Conservation (phyloP, 1,284 basidiomycete species). For the Mrakiaceae sp. region DNA sequence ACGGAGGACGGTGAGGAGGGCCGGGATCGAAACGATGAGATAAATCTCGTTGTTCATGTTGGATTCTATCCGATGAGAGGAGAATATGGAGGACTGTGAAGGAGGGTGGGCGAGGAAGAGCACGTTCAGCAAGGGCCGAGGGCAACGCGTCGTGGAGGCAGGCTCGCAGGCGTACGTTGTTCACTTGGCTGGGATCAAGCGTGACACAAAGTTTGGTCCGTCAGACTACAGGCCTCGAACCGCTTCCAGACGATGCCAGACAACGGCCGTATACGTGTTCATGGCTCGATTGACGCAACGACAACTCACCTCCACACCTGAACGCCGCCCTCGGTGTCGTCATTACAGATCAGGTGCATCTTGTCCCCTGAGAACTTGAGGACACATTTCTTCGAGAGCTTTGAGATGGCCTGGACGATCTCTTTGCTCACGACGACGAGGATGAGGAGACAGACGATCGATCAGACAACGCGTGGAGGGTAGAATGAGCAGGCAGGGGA, state of each 20-base stretch:
- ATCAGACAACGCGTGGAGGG: neutral
- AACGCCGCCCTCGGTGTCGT: slow-evolving; percentile 68
- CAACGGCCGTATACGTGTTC: too few species aligned
- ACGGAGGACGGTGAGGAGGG: slow-evolving; percentile 58
- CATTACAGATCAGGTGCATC: slow-evolving; percentile 72
- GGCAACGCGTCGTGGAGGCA: too few species aligned
- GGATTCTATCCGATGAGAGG: slow-evolving; percentile 73
- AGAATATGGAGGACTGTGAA: slow-evolving; percentile 61
- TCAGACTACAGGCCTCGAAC: too few species aligned
- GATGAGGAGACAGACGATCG: neutral
- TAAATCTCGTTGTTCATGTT: slow-evolving; percentile 68
- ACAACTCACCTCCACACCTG: slow-evolving; percentile 80
- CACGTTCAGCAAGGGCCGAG: neutral
- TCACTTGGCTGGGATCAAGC: slow-evolving; percentile 29
- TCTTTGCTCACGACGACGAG: slow-evolving; percentile 35
- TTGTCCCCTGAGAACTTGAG: slow-evolving; percentile 63
- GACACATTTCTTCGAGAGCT: slow-evolving; percentile 68
- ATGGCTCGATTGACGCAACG: neutral
- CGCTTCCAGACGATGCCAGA: too few species aligned
- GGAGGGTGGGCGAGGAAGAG: slow-evolving; percentile 32
- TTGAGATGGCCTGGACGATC: slow-evolving; percentile 64
- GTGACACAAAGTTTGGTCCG: too few species aligned
- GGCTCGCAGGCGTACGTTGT: slow-evolving; percentile 30
- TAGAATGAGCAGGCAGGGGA: neutral
- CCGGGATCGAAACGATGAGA: slow-evolving; percentile 47